Base-by-base conservation (phyloP, 257 asterid species). In the Scutellaria barbata region DNA sequence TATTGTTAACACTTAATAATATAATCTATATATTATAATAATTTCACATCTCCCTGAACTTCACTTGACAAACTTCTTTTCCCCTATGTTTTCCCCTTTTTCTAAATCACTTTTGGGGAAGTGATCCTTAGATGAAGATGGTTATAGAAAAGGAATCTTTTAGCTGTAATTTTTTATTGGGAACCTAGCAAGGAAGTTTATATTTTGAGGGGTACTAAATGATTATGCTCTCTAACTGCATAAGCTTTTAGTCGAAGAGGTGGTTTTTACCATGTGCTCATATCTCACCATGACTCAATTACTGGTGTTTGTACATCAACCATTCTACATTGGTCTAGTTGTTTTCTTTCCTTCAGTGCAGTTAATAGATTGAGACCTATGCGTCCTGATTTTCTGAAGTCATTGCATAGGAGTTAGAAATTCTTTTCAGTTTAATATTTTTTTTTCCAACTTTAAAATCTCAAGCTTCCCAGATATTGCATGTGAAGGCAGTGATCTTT, bases 391-490 rank as follows among this genome's bases (percentile, higher is more conserved):
- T 30, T 4, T 30, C 35, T 30, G 35, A 30, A 30, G 30, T 25
- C 30, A 1, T 25, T 25, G 30, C 30, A 30, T 30, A 30, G 35
- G 35, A 30, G 35, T 3, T 30, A 25, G 30, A 25, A 25, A 25
- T 30, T 30, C 35, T 30, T 30, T 30, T 30, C 35, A 30, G 33
- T 53, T 3, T 42, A 45, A 11, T 11, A 45, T 11, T 10, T 11
- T 45, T 1, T 8, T 10, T 13, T 45, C n/a, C 51, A 45, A 30
- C 35, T 30, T 39, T 40, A 1, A 35, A 22, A 22, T 39, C 54
- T 40, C 63, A 53, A 51, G 57, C n/a, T 22, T 72, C 47, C 18
- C 6, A 40, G 22, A 72, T 72, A 40, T 39, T 68, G 35, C 59
- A 16, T 52, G 33, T 10, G 5, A 41, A 7, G n/a, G 35, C 35